These are phyloP conservation scores for Raphidocelis subcapitata DNA, from an alignment of 139 green algal species.

Conservation along the genomic window DNA sequence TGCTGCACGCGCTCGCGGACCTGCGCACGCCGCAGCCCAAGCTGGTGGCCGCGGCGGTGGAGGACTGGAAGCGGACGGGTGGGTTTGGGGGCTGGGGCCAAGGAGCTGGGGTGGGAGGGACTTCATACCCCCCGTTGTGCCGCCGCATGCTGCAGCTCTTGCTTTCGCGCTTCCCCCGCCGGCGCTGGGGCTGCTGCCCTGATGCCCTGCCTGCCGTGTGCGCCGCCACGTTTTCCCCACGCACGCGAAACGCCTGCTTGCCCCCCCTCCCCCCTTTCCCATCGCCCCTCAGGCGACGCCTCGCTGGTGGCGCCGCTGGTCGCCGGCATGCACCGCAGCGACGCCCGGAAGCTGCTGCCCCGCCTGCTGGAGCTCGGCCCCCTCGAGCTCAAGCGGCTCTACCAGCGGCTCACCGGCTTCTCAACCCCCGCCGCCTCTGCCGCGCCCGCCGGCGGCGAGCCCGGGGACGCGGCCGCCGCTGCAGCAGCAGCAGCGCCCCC, in stretches of 20 bases:
- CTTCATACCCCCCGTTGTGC: too few relatives aligned
- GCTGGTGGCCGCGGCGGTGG: slow-evolving; percentile 40
- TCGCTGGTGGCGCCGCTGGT: slow-evolving; percentile 41
- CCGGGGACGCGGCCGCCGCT: not conserved
- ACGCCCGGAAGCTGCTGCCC: slow-evolving; percentile 40
- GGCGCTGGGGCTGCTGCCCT: not conserved
- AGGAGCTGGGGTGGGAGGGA: too few relatives aligned
- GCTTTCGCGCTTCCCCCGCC: not conserved
- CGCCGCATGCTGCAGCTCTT: not conserved
- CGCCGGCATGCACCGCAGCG: slow-evolving; percentile 25
- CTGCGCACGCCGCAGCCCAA: slow-evolving; percentile 17
- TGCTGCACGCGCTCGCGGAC: slow-evolving; percentile 49
- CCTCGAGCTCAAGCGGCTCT: slow-evolving; percentile 18
- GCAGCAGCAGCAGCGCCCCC: not conserved
- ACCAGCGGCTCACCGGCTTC: slow-evolving; percentile 18
- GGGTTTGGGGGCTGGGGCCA: not conserved
- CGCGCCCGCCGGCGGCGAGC: not conserved
- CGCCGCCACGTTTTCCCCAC: not conserved
- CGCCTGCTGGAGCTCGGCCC: slow-evolving; percentile 32
- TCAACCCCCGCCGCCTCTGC: not conserved
- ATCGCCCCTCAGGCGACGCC: not conserved
- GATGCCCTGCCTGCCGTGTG: not conserved
- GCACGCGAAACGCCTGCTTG: not conserved
- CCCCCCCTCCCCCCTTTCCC: not conserved
- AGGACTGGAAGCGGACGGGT: slow-evolving; percentile 4